phyloP scores from a whole-genome alignment of 164 flowering plant genomes.

The Aristolochia fimbriata region DNA sequence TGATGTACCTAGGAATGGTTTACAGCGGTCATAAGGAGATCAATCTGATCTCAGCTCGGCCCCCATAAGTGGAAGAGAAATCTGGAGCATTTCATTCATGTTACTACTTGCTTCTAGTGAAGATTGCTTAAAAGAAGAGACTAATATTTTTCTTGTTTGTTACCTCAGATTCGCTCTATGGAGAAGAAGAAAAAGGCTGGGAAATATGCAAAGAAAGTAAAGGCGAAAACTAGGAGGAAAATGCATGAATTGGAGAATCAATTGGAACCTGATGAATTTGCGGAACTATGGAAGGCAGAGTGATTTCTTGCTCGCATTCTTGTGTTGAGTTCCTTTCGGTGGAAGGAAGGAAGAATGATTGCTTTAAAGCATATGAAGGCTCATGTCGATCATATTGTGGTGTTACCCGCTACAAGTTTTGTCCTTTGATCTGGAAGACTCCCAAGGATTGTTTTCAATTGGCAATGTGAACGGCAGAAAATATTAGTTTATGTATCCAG shows the following conservation, averaged over 20 bases:
- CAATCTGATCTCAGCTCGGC: too few relatives aligned
- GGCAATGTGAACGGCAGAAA: too few relatives aligned
- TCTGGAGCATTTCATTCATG: too few relatives aligned
- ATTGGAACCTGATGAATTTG: constrained; percentile 77
- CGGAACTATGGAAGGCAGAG: constrained; percentile 72
- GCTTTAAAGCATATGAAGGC: not conserved
- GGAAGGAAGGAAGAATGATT: too few relatives aligned
- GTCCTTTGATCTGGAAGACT: too few relatives aligned
- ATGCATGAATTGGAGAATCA: constrained; percentile 70
- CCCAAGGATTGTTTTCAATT: too few relatives aligned
- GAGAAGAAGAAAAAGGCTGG: constrained; percentile 78
- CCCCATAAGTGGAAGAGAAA: too few relatives aligned
- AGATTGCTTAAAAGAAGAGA: too few relatives aligned
- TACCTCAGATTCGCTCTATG: constrained; percentile 58
- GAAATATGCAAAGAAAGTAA: constrained; percentile 78
- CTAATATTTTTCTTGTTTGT: not conserved
- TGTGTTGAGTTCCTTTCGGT: not conserved
- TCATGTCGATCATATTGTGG: not conserved
- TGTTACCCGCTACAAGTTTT: not conserved
- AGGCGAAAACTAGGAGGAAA: constrained; percentile 88
- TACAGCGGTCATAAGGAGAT: too few relatives aligned
- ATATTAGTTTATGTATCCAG: too few relatives aligned
- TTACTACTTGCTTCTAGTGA: too few relatives aligned
- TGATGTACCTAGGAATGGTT: too few relatives aligned
- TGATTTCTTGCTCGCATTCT: constrained; percentile 5